Base-by-base conservation (phyloP, 129 eudicot species). In the Oenanthe sinensis region DNA sequence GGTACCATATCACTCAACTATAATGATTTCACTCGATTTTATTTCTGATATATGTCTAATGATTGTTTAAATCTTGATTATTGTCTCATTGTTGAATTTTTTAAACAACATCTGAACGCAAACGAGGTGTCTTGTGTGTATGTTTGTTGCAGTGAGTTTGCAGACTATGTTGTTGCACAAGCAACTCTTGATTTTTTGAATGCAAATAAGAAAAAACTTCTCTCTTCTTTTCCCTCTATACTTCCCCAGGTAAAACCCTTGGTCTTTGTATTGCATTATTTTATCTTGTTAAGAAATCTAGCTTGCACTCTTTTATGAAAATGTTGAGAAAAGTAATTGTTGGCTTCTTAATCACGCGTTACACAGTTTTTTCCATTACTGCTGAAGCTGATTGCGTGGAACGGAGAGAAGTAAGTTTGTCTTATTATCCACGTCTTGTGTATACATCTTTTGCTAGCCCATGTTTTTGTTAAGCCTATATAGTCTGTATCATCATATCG, bases 341-440 rank as follows among this genome's bases (percentile, higher is more conserved):
- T 39, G 72, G 5, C 50, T 54, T 30, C 75, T 20, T 20, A 65
- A 16, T 82, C 16, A 74, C 63, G 68, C 52, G 42, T 46, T 77
- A 45, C 88, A 80, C 95, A 94, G 96, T 91, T 86, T 81, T 94
- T 89, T 84, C 98, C 98, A 4, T 87, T 93, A 79, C 75, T 91
- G 89, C 89, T 93, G 85, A 93, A 93, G 87, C 85, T 93, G 85
- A 83, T 93, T 80, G 96, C 96, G 16, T 94, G 98, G 98, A 88
- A 94, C 71, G 98, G 98, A 28, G 96, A 94, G 81, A 91, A 89
- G 98, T 93, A 87, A 89, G 97, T 81, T 78, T 81, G 26, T 74
- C 16, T 43, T 73, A n/a, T 44, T 16, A n/a, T 73, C 37, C 11
- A 20, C 3, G 7, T n/a, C 28, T 74, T 24, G 15, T 22, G 33